Evolutionary conservation across 1,284 basidiomycete species (phyloP).

Genomic region (Cutaneotrichosporon curvatum): DNA sequence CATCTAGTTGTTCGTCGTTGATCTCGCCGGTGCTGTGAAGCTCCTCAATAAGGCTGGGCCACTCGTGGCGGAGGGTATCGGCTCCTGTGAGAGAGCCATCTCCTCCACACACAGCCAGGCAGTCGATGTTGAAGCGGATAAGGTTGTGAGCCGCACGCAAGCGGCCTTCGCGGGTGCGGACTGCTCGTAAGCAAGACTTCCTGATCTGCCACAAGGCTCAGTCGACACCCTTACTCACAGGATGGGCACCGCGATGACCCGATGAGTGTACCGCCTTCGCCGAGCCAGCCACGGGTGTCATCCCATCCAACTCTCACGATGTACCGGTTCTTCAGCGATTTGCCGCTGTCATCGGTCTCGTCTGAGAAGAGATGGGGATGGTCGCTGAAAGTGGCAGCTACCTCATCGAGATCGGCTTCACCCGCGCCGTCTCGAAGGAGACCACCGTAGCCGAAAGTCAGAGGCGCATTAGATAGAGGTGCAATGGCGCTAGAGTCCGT

Average conservation of each 20-base stretch:
- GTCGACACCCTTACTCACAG: constrained; percentile 45
- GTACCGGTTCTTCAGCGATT: constrained; percentile 78
- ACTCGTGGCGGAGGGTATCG: constrained; percentile 86
- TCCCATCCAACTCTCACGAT: constrained; percentile 98
- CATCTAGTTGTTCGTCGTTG: constrained; percentile 61
- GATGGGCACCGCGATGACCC: constrained; percentile 85
- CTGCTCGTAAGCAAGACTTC: constrained; percentile 16
- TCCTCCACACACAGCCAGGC: constrained; percentile 91
- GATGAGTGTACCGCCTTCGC: constrained; percentile 92
- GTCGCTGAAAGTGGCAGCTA: background rate
- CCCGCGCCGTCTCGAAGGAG: constrained; percentile 85
- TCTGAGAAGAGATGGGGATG: constrained; percentile 32
- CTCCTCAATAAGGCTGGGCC: constrained; percentile 72
- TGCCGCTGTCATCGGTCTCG: constrained; percentile 46
- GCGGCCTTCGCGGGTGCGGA: constrained; percentile 81
- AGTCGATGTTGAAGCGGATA: constrained; percentile 92
- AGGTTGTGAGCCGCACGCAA: constrained; percentile 81
- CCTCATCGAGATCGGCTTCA: constrained; percentile 52
- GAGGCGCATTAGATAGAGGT: constrained; percentile 39
- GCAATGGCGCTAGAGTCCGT: constrained; percentile 29
- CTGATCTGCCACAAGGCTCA: background rate
- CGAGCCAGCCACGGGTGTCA: constrained; percentile 92
- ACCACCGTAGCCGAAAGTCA: constrained; percentile 85
- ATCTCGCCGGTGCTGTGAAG: constrained; percentile 64
- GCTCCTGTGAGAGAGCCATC: constrained; percentile 95